These are phyloP conservation scores for Boletus bicolor DNA, from an alignment of 768 basidiomycete species.

Conservation along the genomic window DNA sequence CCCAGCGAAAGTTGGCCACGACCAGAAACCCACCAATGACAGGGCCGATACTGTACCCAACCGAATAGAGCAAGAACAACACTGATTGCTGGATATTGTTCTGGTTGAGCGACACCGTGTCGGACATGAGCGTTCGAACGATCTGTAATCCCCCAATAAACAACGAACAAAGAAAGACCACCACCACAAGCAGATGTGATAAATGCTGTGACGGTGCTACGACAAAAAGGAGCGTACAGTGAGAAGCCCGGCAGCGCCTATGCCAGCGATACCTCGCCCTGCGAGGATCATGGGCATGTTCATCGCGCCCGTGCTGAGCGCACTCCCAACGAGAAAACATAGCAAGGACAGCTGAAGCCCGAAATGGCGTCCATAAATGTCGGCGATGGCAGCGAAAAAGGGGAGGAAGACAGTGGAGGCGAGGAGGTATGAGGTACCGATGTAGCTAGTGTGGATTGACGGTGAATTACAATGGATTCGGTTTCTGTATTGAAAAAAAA, in stretches of 20 bases:
- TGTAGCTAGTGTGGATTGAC: constrained; percentile 31
- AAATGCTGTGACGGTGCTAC: neutral
- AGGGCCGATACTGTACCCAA: no score
- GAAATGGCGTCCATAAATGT: constrained; percentile 48
- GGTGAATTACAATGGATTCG: neutral
- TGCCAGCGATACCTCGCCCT: constrained; percentile 48
- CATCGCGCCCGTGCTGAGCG: constrained; percentile 43
- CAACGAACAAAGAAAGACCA: no score
- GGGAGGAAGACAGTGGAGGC: constrained; percentile 53
- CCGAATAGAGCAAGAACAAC: no score
- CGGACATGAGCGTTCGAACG: no score
- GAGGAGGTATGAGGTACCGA: constrained; percentile 49
- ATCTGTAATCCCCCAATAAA: no score
- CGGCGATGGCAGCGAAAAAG: constrained; percentile 47
- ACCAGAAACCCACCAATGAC: no score
- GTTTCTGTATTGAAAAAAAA: neutral
- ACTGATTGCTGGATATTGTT: no score
- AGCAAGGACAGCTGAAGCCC: constrained; percentile 44
- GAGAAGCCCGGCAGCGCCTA: constrained; percentile 45
- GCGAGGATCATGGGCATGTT: constrained; percentile 46
- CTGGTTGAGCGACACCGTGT: no score
- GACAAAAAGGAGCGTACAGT: constrained; percentile 22
- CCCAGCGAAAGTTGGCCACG: no score
- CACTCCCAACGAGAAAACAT: constrained; percentile 46
- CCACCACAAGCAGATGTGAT: neutral